Conservation (phyloP, 2,329 filamentous ascomycete species). For the Diaporthe capsici region DNA sequence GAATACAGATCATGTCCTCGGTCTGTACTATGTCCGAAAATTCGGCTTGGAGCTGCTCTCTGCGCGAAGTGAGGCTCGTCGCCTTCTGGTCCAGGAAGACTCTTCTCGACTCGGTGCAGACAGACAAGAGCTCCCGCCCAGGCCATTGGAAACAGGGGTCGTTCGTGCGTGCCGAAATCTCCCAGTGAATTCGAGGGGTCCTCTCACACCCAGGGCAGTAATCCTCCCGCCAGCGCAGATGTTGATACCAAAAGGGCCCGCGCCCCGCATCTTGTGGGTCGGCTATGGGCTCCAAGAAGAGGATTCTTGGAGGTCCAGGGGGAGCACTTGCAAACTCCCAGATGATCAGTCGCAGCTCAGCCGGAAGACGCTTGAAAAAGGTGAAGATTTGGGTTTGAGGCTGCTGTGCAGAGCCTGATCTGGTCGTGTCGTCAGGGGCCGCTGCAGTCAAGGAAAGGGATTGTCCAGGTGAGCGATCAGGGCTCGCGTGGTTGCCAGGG, state of each 20-base stretch:
- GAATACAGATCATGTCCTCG: not conserved
- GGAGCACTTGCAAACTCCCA: not conserved
- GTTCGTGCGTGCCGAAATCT: not conserved
- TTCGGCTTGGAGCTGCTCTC: not conserved
- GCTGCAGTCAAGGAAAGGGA: fast-evolving
- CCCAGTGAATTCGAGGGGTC: not conserved
- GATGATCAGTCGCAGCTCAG: not conserved
- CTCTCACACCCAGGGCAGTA: not conserved
- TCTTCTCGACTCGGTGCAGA: not conserved
- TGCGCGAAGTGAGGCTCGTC: not conserved
- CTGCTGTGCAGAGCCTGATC: not conserved
- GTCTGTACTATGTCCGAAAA: not conserved
- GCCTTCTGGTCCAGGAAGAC: not conserved
- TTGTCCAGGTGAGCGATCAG: no score
- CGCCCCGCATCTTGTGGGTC: not conserved
- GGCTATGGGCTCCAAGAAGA: not conserved
- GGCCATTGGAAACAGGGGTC: not conserved
- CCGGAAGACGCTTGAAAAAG: not conserved
- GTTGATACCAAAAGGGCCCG: no score
- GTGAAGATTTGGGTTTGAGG: not conserved
- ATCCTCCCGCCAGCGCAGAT: no score
- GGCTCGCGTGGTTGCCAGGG: not conserved
- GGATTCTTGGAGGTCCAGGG: not conserved
- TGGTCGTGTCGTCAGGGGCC: no score
- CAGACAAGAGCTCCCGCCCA: not conserved